Evolutionary conservation across 2,329 filamentous ascomycete genomes (phyloP).

Genomic region (Hirsutella minnesotensis): DNA sequence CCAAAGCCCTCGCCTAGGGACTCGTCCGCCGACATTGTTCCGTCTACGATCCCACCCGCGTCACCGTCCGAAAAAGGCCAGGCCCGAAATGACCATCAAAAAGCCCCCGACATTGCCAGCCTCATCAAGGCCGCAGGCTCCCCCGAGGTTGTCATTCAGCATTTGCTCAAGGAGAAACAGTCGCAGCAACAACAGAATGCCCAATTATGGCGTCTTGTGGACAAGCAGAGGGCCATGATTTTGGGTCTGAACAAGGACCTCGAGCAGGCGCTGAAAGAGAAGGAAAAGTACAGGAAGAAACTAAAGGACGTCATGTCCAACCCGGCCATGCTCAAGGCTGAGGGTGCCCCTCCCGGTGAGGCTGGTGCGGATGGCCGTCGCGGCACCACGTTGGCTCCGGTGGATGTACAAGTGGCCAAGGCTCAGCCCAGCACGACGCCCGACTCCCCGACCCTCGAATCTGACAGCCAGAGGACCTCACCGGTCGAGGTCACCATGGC

Average conservation of each 20-base stretch:
- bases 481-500: conserved; percentile 48
- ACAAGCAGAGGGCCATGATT: conserved; percentile 93
- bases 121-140: conserved; percentile 79
- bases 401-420: conserved; percentile 12
- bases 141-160: conserved; percentile 76
- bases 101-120: conserved; percentile 61
- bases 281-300: conserved; percentile 86
- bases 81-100: conserved; percentile 45
- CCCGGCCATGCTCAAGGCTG: conserved; percentile 19
- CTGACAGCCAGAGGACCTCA: conserved; percentile 39
- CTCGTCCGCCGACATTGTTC: conserved; percentile 86
- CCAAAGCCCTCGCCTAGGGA: conserved; percentile 48
- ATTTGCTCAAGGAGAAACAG: conserved; percentile 83
- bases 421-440: conserved; percentile 14
- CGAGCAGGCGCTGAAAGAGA: conserved; percentile 82
- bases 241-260: conserved; percentile 89
- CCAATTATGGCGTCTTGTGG: conserved; percentile 89
- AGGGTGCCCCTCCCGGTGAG: conserved; percentile 10
- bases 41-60: conserved; percentile 61
- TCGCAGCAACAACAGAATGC: conserved; percentile 79
- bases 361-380: conserved; percentile 3
- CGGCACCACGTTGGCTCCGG: conserved; percentile 9
- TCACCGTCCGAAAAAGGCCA: conserved; percentile 35
- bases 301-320: conserved; percentile 59
- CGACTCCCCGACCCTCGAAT: conserved; percentile 37